These are phyloP conservation scores for Picea sitchensis DNA, from an alignment of 75 land plant species.

Conservation along the genomic window DNA sequence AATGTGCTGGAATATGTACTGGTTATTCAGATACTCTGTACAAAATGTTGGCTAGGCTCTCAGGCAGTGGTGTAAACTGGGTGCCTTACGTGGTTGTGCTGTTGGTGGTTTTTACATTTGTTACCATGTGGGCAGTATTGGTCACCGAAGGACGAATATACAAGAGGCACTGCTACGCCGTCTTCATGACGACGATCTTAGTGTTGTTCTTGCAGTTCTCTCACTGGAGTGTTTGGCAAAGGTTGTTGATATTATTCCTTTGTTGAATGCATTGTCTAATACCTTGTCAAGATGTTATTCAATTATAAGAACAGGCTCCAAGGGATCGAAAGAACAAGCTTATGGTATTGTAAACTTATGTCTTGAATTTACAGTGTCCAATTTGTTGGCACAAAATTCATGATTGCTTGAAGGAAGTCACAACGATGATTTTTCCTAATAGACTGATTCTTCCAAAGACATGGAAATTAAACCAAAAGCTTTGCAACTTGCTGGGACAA, in stretches of 20 bases:
- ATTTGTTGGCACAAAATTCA: too few relatives aligned
- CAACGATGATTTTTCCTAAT: too few relatives aligned
- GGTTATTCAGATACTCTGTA: too few relatives aligned
- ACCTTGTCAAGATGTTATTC: constrained; percentile 39
- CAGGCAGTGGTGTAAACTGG: too few relatives aligned
- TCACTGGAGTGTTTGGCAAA: constrained; percentile 38
- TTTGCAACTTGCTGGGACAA: constrained; percentile 35
- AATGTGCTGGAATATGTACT: too few relatives aligned
- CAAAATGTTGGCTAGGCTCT: too few relatives aligned
- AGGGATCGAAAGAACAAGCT: too few relatives aligned
- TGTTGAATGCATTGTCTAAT: constrained; percentile 36
- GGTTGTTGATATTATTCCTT: constrained; percentile 22
- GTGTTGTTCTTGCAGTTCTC: constrained; percentile 55
- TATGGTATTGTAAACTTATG: not conserved
- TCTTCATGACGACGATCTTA: constrained; percentile 66
- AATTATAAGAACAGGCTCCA: constrained; percentile 20
- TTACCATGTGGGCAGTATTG: too few relatives aligned
- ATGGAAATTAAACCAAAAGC: constrained; percentile 57
- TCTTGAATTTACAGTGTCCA: not conserved
- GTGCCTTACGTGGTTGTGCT: too few relatives aligned
- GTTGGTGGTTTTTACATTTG: not conserved
- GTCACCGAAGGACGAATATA: constrained; percentile 32
- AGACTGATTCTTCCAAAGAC: constrained; percentile 33
- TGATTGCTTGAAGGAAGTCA: too few relatives aligned
- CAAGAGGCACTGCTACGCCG: constrained; percentile 53